Conservation (phyloP, 176 grass and related monocot genomes). For the Bonia amplexicaulis region DNA sequence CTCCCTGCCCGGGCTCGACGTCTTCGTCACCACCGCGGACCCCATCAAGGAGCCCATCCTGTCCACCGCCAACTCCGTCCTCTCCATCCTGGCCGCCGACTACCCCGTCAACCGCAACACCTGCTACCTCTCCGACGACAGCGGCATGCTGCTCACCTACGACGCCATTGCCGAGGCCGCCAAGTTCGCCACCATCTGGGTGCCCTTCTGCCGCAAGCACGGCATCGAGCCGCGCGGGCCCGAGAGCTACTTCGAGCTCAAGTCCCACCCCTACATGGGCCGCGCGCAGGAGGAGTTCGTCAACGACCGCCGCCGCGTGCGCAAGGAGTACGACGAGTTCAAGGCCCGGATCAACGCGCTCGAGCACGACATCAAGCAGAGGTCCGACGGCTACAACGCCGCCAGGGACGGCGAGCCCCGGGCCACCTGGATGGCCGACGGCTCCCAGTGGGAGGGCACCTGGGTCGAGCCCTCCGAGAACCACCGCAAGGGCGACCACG, state of each 20-base stretch:
- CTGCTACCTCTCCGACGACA: constrained; percentile 94
- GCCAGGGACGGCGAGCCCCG: constrained; percentile 31
- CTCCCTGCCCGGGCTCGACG: constrained; percentile 59
- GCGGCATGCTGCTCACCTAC: constrained; percentile 72
- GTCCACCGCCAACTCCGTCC: constrained; percentile 81
- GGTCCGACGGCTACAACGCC: constrained; percentile 58
- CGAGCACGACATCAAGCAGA: constrained; percentile 56
- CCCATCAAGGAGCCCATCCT: constrained; percentile 84
- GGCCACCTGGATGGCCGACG: constrained; percentile 75
- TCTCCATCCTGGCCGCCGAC: constrained; percentile 90
- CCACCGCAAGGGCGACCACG: constrained; percentile 90
- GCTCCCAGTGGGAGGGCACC: constrained; percentile 66
- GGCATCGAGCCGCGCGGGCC: constrained; percentile 64
- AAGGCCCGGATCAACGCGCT: constrained; percentile 67
- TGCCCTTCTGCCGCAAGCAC: constrained; percentile 93
- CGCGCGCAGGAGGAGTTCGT: constrained; percentile 74
- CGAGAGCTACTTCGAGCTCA: constrained; percentile 90
- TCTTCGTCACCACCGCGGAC: constrained; percentile 88
- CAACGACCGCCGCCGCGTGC: constrained; percentile 66
- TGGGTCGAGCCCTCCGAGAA: constrained; percentile 64
- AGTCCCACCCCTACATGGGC: constrained; percentile 75
- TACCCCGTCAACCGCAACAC: constrained; percentile 68
- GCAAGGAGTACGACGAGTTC: constrained; percentile 89
- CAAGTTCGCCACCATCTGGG: constrained; percentile 74
- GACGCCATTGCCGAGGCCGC: constrained; percentile 81